Conservation (phyloP, 2,329 filamentous ascomycete genomes). For the Xylaria sp. region DNA sequence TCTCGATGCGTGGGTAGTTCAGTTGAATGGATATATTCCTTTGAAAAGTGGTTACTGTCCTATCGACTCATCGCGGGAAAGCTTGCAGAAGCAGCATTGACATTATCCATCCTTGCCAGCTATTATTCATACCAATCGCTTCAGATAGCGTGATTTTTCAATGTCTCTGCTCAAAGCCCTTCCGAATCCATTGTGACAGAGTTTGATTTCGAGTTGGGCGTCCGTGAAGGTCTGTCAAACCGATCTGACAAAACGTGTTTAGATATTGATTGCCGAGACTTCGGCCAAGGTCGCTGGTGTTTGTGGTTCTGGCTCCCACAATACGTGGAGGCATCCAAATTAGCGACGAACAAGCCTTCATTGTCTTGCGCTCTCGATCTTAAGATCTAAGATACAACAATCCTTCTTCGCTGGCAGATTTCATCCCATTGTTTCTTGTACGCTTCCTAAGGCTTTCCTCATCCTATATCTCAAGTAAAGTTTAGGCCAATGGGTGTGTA, state of each 20-base stretch:
- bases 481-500: slow-evolving; percentile 30
- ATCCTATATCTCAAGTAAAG: slow-evolving; percentile 38
- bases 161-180: not conserved
- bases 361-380: slow-evolving; percentile 39
- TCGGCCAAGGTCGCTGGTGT: not conserved
- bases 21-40: not conserved
- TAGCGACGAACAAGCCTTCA: slow-evolving; percentile 38
- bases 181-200: not conserved
- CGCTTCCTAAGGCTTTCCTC: slow-evolving; percentile 37
- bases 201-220: not conserved
- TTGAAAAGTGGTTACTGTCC: not conserved
- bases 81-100: not conserved
- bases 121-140: not conserved
- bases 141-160: not conserved
- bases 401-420: slow-evolving; percentile 31
- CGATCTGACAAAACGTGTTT: not conserved
- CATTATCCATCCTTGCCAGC: not conserved
- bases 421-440: slow-evolving; percentile 38
- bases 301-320: slow-evolving; percentile 12
- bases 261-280: not conserved
- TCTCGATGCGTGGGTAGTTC: not conserved
- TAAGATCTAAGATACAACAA: slow-evolving; percentile 40
- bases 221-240: not conserved
- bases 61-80: not conserved
- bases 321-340: slow-evolving; percentile 13